Percentiles rank a stretch among this genome's conserved stretches.
Conservation (phyloP, 2,329 filamentous ascomycete genomes). For the Gaeumannomyces tritici region DNA sequence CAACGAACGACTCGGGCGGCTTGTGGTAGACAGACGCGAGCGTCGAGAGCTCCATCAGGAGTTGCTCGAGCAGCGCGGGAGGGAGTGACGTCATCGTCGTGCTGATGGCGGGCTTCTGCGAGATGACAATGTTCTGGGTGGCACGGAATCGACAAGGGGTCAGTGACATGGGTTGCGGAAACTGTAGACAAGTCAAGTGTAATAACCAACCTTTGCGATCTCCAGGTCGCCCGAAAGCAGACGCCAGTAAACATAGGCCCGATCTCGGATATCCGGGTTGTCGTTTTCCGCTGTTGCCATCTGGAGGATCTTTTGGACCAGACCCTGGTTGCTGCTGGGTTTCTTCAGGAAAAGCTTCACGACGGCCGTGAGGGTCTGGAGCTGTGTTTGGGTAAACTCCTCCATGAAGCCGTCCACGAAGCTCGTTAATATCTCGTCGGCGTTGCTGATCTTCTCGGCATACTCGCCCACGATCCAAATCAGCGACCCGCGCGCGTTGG, state of each 20-base stretch:
- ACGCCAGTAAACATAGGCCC: conserved; percentile 98
- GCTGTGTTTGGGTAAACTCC: conserved; percentile 93
- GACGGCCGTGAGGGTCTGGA: conserved; percentile 93
- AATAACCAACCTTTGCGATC: conserved; percentile 62
- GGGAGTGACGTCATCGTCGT: conserved; percentile 90
- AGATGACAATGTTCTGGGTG: conserved; percentile 72
- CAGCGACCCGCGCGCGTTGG: conserved; percentile 76
- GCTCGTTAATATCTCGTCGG: conserved; percentile 82
- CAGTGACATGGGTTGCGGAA: not conserved
- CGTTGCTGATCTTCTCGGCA: conserved; percentile 97
- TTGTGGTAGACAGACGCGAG: conserved; percentile 98
- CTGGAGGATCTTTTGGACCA: conserved; percentile 93
- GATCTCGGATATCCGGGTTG: conserved; percentile 93
- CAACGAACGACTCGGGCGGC: conserved; percentile 94
- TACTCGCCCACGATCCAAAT: conserved; percentile 99
- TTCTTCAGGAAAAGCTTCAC: conserved; percentile 98
- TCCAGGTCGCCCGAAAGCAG: conserved; percentile 85
- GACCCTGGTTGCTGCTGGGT: conserved; percentile 77
- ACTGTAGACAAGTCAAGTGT: not conserved
- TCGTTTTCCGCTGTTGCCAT: conserved; percentile 89
- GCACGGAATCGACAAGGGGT: not conserved
- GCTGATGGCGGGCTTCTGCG: conserved; percentile 86
- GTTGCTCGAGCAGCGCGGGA: conserved; percentile 71
- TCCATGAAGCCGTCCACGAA: conserved; percentile 95
- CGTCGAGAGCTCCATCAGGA: conserved; percentile 87